These are phyloP conservation scores for Fusarium secorum DNA, from an alignment of 2,329 filamentous ascomycete species.

Conservation along the genomic window DNA sequence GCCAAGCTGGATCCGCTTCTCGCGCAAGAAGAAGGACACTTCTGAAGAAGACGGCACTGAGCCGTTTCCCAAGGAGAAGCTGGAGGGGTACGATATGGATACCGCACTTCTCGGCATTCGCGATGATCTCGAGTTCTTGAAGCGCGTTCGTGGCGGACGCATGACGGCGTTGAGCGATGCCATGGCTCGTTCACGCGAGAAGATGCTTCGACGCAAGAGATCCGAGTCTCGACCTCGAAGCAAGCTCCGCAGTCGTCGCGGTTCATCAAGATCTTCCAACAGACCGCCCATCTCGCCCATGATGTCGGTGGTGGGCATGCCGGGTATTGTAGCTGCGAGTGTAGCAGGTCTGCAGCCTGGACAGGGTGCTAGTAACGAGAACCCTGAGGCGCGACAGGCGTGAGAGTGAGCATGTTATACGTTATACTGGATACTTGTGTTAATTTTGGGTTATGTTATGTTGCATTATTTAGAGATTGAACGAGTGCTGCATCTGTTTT, in stretches of 20 bases:
- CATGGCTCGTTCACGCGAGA: constrained; percentile 27
- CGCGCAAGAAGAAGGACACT: constrained; percentile 25
- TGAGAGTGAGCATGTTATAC: background rate
- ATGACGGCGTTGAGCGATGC: constrained; percentile 30
- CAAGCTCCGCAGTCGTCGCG: constrained; percentile 27
- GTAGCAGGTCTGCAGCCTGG: constrained; percentile 23
- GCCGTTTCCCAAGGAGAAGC: constrained; percentile 8
- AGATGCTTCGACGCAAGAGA: constrained; percentile 31
- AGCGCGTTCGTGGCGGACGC: constrained; percentile 27
- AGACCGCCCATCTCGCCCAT: constrained; percentile 33
- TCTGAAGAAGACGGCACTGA: constrained; percentile 18
- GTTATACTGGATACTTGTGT: background rate
- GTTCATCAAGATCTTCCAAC: constrained; percentile 31
- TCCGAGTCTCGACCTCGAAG: constrained; percentile 31
- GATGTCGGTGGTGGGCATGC: constrained; percentile 36
- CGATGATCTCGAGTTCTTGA: constrained; percentile 32
- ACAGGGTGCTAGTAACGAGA: constrained; percentile 9
- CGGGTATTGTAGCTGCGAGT: constrained; percentile 33
- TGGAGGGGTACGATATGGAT: constrained; percentile 30
- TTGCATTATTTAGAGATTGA: constrained; percentile 15
- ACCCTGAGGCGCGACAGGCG: constrained; percentile 8
- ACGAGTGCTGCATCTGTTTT: constrained; percentile 8
- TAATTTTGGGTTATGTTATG: background rate
- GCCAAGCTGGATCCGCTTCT: constrained; percentile 27
- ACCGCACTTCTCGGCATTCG: constrained; percentile 29